Base-by-base conservation (phyloP, 768 basidiomycete genomes). In the Boletus coccyginus region DNA sequence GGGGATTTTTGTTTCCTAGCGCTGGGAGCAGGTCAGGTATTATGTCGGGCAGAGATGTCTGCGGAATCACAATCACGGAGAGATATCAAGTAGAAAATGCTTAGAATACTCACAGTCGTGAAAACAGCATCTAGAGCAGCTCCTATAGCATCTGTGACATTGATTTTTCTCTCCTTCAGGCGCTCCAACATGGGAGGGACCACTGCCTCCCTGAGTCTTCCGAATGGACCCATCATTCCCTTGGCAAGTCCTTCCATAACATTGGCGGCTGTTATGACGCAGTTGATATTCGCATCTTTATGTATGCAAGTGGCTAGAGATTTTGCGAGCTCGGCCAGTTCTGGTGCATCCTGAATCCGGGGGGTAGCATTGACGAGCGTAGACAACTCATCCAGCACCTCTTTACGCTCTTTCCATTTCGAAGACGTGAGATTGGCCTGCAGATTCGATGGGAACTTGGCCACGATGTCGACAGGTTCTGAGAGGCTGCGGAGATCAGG, bases 371-470 rank as follows among this genome's bases (percentile, higher is more conserved):
- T 81, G 32, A 98, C 73, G 36, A 92, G 73, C 3, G 82, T 81
- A 44, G 85, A 77, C 24, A 96, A 78, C 29, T 92, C 92, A 60
- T 97, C 94, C 33, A 98, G 76, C 3, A 83, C 90, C 64, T 95
- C 91, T 67, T 98, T 94, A 40, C 93, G 84, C 62, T 99, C 97
- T 67, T 99, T 98, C 97, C 97, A 99, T 73, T 98, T 98, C 0
- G 92, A 85, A 5, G 97, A 98, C 24, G 86, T 82, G 48, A 99
- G 78, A 49, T 81, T 77, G 3, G 85, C 77, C 55, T 90, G 84
- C 57, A 98, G 77, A 53, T 86, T 86, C 3, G 83, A 69, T 0
- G 97, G 90, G 42, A 98, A 78, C 60, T 88, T 87, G 3, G 84
- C 71, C 21, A 87, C 77, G 53, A 97, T 85, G 66, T 94, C 83